Evolutionary conservation across 169 alveolate genomes (phyloP).

Genomic region (Plasmodium inui): DNA sequence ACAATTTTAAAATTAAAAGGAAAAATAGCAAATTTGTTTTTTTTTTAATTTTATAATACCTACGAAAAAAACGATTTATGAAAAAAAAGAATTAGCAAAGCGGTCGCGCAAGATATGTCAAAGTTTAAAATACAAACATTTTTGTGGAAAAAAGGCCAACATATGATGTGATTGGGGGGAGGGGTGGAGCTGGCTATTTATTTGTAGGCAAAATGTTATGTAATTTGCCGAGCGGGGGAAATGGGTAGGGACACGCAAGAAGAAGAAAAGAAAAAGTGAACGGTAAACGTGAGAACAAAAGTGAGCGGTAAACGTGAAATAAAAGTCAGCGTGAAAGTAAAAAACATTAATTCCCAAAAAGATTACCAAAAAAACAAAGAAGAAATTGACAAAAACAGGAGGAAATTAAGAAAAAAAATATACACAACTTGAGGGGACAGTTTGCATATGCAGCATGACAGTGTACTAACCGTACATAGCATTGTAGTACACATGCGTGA

Average conservation of each 20-base stretch:
- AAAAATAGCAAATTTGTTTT: neutral
- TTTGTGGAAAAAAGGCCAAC: neutral
- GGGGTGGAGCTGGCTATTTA: neutral
- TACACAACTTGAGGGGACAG: neutral
- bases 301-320: too few relatives aligned
- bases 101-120: neutral
- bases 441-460: neutral
- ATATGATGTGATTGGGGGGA: neutral
- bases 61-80: neutral
- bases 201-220: neutral
- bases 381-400: neutral
- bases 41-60: neutral
- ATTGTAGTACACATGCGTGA: neutral
- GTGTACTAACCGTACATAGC: neutral
- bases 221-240: neutral
- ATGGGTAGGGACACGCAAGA: neutral
- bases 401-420: neutral
- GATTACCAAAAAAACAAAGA: neutral
- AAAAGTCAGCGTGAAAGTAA: neutral
- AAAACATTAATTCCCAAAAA: neutral
- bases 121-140: constrained; percentile 4
- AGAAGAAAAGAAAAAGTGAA: neutral
- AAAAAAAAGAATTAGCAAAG: neutral
- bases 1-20: neutral
- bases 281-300: neutral